A percentile compares a stretch with the other conserved stretches of the same genome.
Evolutionary conservation across 805 yeast species (phyloP).

Genomic region (Yarrowia porcina): DNA sequence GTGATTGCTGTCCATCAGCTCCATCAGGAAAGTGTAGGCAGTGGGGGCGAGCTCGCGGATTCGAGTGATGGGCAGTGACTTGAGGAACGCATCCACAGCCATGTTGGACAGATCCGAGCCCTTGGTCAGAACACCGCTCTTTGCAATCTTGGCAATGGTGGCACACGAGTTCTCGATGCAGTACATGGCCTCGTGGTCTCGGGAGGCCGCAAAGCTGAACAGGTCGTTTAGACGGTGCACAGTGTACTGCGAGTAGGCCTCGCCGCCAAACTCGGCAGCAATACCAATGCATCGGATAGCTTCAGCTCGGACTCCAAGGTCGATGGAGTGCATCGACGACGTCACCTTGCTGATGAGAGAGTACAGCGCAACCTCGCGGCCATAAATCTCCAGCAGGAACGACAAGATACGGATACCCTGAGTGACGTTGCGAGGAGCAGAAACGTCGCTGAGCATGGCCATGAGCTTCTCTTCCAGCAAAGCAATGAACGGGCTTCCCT

Average conservation of each 20-base stretch:
- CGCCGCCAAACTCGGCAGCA: slow-evolving; percentile 79
- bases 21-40: slow-evolving; percentile 72
- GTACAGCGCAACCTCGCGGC: slow-evolving; percentile 7
- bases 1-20: slow-evolving; percentile 65
- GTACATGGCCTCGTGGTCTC: slow-evolving; percentile 71
- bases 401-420: slow-evolving; percentile 48
- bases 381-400: slow-evolving; percentile 1
- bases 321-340: slow-evolving; percentile 14
- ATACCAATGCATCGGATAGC: slow-evolving; percentile 48
- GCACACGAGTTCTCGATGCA: slow-evolving; percentile 85
- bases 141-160: slow-evolving; percentile 78
- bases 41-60: slow-evolving; percentile 88
- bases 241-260: slow-evolving; percentile 52
- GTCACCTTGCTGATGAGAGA: slow-evolving; percentile 12
- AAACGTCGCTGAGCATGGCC: slow-evolving; percentile 55
- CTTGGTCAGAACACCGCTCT: slow-evolving; percentile 54
- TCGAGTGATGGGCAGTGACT: slow-evolving; percentile 71
- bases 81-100: slow-evolving; percentile 71
- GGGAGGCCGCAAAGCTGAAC: slow-evolving; percentile 68
- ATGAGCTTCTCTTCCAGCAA: slow-evolving; percentile 86
- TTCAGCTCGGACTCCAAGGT: background rate
- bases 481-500: slow-evolving; percentile 73
- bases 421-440: slow-evolving; percentile 82
- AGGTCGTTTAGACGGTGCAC: slow-evolving; percentile 54
- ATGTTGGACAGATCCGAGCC: slow-evolving; percentile 48